Base-by-base conservation (phyloP, 768 basidiomycete genomes). In the Pleurotus ostreatus region DNA sequence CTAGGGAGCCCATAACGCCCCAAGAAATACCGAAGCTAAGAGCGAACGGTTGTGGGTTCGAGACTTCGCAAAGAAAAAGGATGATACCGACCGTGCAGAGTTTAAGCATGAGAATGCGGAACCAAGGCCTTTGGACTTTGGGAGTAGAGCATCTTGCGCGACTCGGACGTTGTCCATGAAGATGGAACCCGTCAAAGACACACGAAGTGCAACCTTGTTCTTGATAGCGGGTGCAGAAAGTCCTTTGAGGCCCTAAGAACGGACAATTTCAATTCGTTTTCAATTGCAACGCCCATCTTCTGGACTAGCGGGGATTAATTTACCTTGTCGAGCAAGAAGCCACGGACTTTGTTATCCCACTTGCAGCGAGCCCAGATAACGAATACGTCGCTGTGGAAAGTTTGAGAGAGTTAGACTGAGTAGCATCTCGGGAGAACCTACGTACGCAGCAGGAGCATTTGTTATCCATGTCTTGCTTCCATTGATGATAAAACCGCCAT, bases 401-500 rank as follows among this genome's bases (percentile, higher is more conserved):
- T 55, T 55, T 44, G 40, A 63, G 34, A 62, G 60, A 11, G 34
- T 52, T 43, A 45, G 37, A 46, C 7, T 55, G 13, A 47, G 20
- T 20, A 34, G 38, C 44, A 16, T 37, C 49, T 38, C 45, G 48
- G 41, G 25, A 59, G 46, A 40, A 38, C 47, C 45, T 34, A 76
- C 86, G 71, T 66, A 92, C 86, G 94, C 93, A 54, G 91, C 84
- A 7, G 94, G 94, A 1, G 94, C 84, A 66, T 97, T 97, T 12
- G 93, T 84, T 66, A 98, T 98, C 96, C 96, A 98, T 0, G 94
- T 98, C 77, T 98, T 98, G 70, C 89, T 89, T 51, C 96, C 96
- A 60, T 85, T 89, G 52, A 98, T 66, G 22, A 90, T 71, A 70
- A 86, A 98, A 3, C 93, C 94, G 11, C 93, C 92, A 54, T 88